Conservation (phyloP, 1,139 yeast genomes). For the Yamadazyma taylorii region DNA sequence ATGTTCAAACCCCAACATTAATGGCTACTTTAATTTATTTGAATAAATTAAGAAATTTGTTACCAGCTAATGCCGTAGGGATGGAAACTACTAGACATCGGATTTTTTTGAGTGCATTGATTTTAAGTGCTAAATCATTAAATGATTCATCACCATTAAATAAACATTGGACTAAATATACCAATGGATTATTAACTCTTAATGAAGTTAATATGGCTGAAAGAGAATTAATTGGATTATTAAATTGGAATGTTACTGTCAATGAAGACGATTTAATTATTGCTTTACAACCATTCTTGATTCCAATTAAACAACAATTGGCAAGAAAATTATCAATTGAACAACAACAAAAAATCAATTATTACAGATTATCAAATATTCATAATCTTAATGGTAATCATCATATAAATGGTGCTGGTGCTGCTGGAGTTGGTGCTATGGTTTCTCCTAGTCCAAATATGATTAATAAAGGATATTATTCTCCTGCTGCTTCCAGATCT, state of each 20-base stretch:
- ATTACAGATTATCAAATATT: conserved; percentile 37
- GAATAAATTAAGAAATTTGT: conserved; percentile 67
- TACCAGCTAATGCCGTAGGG: conserved; percentile 89
- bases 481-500: conserved; percentile 7
- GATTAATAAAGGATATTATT: conserved; percentile 12
- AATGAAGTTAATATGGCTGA: conserved; percentile 90
- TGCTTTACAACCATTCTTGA: conserved; percentile 72
- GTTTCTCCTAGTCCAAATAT: too few species aligned
- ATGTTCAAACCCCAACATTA: conserved; percentile 92
- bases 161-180: conserved; percentile 93
- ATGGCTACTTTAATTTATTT: conserved; percentile 89
- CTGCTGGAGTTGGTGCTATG: too few species aligned
- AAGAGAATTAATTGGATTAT: conserved; percentile 74
- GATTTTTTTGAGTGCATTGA: conserved; percentile 82
- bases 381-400: conserved; percentile 7
- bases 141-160: conserved; percentile 94
- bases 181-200: conserved; percentile 74
- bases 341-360: conserved; percentile 33
- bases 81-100: conserved; percentile 94
- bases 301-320: conserved; percentile 56
- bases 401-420: not conserved
- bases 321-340: conserved; percentile 32
- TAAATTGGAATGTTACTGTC: conserved; percentile 82
- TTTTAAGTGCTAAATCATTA: conserved; percentile 84
- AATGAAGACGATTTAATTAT: conserved; percentile 65